Conservation (phyloP, 2,329 filamentous ascomycete genomes). For the Biscogniauxia sp. region DNA sequence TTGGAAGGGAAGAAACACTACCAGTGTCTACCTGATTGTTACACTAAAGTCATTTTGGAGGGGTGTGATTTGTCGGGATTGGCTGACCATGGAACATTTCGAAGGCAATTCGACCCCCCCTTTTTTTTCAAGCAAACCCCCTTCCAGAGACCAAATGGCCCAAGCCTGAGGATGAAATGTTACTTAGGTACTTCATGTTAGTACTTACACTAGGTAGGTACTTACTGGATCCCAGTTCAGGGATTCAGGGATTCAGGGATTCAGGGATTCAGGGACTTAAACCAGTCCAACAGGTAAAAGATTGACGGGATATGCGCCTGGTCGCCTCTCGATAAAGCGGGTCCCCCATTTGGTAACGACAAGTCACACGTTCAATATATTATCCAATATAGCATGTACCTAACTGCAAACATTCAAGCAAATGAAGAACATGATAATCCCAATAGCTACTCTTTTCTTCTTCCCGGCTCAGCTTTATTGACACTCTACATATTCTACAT, state of each 20-base stretch:
- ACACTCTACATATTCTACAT: too few species aligned
- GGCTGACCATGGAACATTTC: not conserved
- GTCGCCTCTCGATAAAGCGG: constrained; percentile 1
- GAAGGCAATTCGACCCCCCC: not conserved
- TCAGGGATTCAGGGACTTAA: not conserved
- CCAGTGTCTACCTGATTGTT: too few species aligned
- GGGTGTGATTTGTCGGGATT: too few species aligned
- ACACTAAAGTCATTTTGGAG: too few species aligned
- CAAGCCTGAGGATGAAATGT: not conserved
- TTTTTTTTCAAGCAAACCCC: not conserved
- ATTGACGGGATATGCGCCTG: constrained; percentile 3
- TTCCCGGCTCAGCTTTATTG: not conserved
- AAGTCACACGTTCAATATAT: not conserved
- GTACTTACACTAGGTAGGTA: too few species aligned
- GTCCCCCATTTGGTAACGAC: not conserved
- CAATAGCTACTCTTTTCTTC: not conserved
- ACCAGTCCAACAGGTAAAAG: not conserved
- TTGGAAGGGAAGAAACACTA: not conserved
- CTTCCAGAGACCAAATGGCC: too few species aligned
- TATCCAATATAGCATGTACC: not conserved
- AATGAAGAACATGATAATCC: not conserved
- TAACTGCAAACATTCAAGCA: not conserved
- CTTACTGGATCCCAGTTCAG: not conserved
- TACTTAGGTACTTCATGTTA: too few species aligned
- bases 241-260: not conserved